phyloP scores from a whole-genome alignment of 2,329 filamentous ascomycete species.

The Ophiostoma quercus region DNA sequence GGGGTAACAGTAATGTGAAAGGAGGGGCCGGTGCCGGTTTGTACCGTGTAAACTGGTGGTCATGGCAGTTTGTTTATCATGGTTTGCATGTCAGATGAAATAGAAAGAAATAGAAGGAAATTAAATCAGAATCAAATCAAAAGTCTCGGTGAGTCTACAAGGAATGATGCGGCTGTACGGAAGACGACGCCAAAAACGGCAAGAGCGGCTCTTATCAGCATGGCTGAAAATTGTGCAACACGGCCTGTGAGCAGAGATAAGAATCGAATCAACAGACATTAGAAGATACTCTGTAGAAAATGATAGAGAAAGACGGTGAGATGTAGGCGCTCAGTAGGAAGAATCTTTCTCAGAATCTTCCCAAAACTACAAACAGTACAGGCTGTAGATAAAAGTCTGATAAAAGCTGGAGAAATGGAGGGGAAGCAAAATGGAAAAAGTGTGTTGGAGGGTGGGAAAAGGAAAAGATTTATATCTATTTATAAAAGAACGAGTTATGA shows the following conservation, averaged over 20 bases:
- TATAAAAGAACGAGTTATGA: background rate
- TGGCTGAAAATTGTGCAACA: background rate
- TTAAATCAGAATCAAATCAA: background rate
- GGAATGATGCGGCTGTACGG: background rate
- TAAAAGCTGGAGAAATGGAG: background rate
- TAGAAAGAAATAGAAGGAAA: background rate
- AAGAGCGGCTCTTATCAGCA: background rate
- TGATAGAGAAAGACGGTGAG: slow-evolving; percentile 1
- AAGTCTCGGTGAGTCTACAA: background rate
- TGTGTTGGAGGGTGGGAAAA: background rate
- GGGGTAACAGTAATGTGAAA: slow-evolving; percentile 20
- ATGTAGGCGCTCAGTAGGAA: background rate
- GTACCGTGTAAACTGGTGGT: background rate
- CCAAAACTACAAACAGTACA: background rate
- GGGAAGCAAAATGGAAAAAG: background rate
- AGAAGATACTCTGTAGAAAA: too few relatives aligned
- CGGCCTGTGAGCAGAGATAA: background rate
- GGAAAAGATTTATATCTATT: background rate
- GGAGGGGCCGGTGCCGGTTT: slow-evolving; percentile 12
- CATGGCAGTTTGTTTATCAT: background rate
- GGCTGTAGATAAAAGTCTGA: background rate
- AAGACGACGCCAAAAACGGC: background rate
- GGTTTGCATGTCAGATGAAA: too few relatives aligned
- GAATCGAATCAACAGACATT: background rate
- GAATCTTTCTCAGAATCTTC: background rate